Evolutionary conservation across 2,329 filamentous ascomycete genomes (phyloP), one percentile per base, ranked within the genome.

Genomic region (Aspergillus spinulosporus): DNA sequence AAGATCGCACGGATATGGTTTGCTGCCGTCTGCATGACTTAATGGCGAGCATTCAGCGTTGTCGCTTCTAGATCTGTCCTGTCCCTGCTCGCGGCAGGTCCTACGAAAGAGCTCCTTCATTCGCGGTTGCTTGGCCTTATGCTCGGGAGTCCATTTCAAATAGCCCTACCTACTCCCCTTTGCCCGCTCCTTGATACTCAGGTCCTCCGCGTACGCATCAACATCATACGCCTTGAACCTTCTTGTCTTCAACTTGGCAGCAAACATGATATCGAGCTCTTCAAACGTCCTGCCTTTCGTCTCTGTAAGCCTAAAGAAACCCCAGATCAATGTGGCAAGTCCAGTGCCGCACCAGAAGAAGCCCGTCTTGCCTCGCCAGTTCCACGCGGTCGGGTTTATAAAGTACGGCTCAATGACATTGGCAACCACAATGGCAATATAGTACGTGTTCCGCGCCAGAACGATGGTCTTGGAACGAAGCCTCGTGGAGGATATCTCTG

Each of bases 401-500:
- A 73, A 70, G 42, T 69, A 68, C 5, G 70, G 68, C 14, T 66
- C 62, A 8, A 74, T 55, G 1, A 71, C 64, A n/a, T 76, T 82
- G 56, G 75, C 77, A 15, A 77, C 61, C 40, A 85, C 80, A 47
- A 76, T 75, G 8, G 70, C 65, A 3, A 82, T 68, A 57, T 84
- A 81, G 66, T 83, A 84, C 9, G 76, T 65, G 48, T 73, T 77
- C 12, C 82, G 76, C 0, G 80, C 81, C 21, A 84, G 68, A 5
- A 79, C 80, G 9, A 84, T 79, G 1, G 81, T 82, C 71, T 83
- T 80, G n/a, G 78, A 74, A 52, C 82, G 79, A 32, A 84, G 76
- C 6, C 82, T 76, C 0, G 79, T 80, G 0, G 81, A 82, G 0
- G 81, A 81, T 3, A 80, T 74, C 61, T 84, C 82, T 0, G 81